A percentile compares a stretch with the other conserved stretches of the same genome.
These are phyloP conservation scores for Neurospora sp. DNA, from an alignment of 495 filamentous ascomycete genomes.

Conservation along the genomic window DNA sequence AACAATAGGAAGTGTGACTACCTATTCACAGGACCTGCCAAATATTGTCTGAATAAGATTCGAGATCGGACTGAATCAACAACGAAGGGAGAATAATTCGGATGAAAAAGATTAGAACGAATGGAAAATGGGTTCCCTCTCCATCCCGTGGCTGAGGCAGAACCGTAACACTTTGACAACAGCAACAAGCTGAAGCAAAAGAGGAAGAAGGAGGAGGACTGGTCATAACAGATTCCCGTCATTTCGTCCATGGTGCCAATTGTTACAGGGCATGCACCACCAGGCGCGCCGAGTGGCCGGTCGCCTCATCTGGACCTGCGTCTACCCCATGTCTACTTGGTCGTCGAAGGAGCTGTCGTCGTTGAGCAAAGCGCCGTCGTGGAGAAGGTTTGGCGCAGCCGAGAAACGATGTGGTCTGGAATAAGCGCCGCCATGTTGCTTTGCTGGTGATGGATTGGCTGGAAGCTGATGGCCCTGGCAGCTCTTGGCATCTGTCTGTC, in stretches of 20 bases:
- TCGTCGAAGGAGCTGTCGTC: slow-evolving; percentile 6
- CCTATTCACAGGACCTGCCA: not conserved
- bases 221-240: not conserved
- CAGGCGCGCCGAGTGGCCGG: not conserved
- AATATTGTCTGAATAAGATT: not conserved
- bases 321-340: slow-evolving; percentile 6
- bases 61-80: not conserved
- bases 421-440: slow-evolving; percentile 22
- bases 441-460: slow-evolving; percentile 18
- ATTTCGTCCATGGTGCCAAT: not conserved
- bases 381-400: slow-evolving; percentile 15
- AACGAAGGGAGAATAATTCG: not conserved
- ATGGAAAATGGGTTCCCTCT: not conserved
- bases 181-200: not conserved
- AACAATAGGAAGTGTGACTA: not conserved
- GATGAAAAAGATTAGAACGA: not conserved
- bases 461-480: not conserved
- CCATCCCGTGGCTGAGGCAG: not conserved
- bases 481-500: not conserved
- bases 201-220: not conserved
- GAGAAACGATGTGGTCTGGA: slow-evolving; percentile 11
- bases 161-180: not conserved
- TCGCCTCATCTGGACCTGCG: slow-evolving; percentile 1
- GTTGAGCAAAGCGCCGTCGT: slow-evolving; percentile 15
- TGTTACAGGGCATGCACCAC: not conserved